These are phyloP conservation scores for Cucurbita pepo DNA, from an alignment of 306 rosid species.

Conservation along the genomic window DNA sequence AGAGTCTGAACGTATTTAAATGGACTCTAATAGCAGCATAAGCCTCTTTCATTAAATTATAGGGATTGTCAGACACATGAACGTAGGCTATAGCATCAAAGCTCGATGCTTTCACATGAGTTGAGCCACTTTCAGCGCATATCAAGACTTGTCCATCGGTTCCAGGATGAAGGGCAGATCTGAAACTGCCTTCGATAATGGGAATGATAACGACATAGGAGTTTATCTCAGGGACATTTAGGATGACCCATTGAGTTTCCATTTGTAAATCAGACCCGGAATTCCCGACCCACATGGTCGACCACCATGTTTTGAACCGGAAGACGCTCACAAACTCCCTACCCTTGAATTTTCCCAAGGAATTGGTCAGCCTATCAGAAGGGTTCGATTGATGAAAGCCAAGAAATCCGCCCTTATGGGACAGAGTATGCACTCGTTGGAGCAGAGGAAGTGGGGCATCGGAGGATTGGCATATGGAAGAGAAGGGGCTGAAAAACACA, in stretches of 20 bases:
- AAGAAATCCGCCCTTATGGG: constrained; percentile 67
- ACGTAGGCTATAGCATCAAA: constrained; percentile 46
- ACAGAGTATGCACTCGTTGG: constrained; percentile 24
- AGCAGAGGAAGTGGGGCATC: constrained; percentile 43
- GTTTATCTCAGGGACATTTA: constrained; percentile 49
- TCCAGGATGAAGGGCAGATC: constrained; percentile 67
- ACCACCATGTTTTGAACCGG: constrained; percentile 97
- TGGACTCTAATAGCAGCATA: constrained; percentile 56
- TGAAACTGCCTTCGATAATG: constrained; percentile 42
- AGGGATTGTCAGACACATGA: constrained; percentile 62
- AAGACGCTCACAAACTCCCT: constrained; percentile 56
- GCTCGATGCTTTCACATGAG: constrained; percentile 26
- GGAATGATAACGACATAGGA: constrained; percentile 54
- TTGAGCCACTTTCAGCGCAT: constrained; percentile 68
- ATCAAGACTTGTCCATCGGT: constrained; percentile 42
- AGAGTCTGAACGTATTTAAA: constrained; percentile 44
- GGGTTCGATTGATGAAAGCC: constrained; percentile 37
- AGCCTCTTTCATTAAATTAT: constrained; percentile 63
- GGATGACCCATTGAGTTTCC: constrained; percentile 78
- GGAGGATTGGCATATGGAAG: constrained; percentile 21
- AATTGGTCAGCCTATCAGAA: constrained; percentile 41
- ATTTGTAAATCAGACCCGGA: constrained; percentile 75
- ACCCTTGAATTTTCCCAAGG: constrained; percentile 39
- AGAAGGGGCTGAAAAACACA: constrained; percentile 46
- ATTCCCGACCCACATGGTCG: constrained; percentile 75